phyloP scores from a whole-genome alignment of 2,329 filamentous ascomycete genomes.

The Tothia fuscella region DNA sequence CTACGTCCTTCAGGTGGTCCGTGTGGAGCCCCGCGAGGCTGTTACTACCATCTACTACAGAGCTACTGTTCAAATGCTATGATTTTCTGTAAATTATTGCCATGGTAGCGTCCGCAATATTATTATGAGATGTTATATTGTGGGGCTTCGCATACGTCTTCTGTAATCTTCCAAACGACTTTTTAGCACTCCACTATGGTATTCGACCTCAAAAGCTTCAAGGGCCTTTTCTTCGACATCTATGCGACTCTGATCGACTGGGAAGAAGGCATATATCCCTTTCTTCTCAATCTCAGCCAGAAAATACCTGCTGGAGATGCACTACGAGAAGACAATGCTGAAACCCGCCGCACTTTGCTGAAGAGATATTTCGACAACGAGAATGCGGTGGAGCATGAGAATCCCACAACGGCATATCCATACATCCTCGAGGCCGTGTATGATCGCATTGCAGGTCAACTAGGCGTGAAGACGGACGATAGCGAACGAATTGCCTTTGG shows the following conservation, averaged over 20 bases:
- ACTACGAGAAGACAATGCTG: slow-evolving; percentile 26
- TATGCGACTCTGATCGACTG: slow-evolving; percentile 73
- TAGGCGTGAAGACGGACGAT: slow-evolving; percentile 24
- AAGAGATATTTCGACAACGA: neutral
- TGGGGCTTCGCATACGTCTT: no score
- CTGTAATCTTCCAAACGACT: no score
- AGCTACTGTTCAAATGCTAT: no score
- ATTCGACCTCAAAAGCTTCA: slow-evolving; percentile 15
- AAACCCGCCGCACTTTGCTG: slow-evolving; percentile 22
- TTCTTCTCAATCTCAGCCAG: slow-evolving; percentile 31
- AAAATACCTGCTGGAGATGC: no score
- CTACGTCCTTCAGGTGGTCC: no score
- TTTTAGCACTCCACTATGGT: no score
- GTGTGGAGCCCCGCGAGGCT: no score
- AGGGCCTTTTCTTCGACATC: slow-evolving; percentile 59
- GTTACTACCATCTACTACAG: no score
- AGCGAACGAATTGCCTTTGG: slow-evolving; percentile 37
- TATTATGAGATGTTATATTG: no score
- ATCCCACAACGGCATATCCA: slow-evolving; percentile 48
- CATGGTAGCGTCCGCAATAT: no score
- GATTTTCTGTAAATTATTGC: no score
- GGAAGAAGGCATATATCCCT: slow-evolving; percentile 50
- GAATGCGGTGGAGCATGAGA: slow-evolving; percentile 35
- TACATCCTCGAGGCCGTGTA: slow-evolving; percentile 43
- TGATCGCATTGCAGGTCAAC: slow-evolving; percentile 34